phyloP scores from a whole-genome alignment of 768 basidiomycete genomes.

The Hygrocybe punicea region DNA sequence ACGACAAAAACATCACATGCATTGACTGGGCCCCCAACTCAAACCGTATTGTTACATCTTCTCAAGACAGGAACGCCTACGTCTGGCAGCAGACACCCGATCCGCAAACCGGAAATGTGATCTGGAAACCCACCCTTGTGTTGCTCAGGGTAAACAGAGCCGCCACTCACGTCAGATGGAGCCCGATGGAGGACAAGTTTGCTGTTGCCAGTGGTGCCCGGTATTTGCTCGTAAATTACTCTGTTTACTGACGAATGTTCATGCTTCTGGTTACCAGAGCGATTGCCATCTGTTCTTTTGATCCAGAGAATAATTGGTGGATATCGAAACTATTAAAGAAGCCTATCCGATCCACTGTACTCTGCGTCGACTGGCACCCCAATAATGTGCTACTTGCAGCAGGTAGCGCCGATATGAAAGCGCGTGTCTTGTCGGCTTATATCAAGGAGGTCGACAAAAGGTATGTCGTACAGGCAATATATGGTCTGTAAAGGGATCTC shows the following conservation, averaged over 20 bases:
- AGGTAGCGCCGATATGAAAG: conserved; percentile 97
- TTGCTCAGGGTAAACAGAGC: conserved; percentile 92
- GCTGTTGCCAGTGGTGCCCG: conserved; percentile 96
- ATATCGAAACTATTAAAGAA: conserved; percentile 96
- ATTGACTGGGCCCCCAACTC: conserved; percentile 98
- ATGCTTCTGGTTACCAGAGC: conserved; percentile 48
- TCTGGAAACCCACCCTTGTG: conserved; percentile 98
- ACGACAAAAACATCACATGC: conserved; percentile 96
- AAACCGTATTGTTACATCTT: conserved; percentile 96
- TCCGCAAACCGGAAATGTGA: conserved; percentile 59
- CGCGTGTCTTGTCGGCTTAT: conserved; percentile 95
- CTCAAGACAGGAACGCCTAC: conserved; percentile 98
- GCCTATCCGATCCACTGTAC: conserved; percentile 91
- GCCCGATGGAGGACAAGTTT: conserved; percentile 97
- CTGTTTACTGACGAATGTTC: not conserved
- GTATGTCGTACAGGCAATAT: conserved; percentile 39
- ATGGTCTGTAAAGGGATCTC: not conserved
- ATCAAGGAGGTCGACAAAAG: conserved; percentile 97
- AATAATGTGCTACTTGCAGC: conserved; percentile 97
- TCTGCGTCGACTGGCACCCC: conserved; percentile 96
- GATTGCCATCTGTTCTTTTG: conserved; percentile 95
- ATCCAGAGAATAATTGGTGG: conserved; percentile 99
- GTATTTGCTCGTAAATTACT: conserved; percentile 38
- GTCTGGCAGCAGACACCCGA: conserved; percentile 90
- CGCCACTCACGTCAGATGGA: conserved; percentile 94